Conservation (phyloP, 768 basidiomycete genomes). For the Podaxis mareebaensis region DNA sequence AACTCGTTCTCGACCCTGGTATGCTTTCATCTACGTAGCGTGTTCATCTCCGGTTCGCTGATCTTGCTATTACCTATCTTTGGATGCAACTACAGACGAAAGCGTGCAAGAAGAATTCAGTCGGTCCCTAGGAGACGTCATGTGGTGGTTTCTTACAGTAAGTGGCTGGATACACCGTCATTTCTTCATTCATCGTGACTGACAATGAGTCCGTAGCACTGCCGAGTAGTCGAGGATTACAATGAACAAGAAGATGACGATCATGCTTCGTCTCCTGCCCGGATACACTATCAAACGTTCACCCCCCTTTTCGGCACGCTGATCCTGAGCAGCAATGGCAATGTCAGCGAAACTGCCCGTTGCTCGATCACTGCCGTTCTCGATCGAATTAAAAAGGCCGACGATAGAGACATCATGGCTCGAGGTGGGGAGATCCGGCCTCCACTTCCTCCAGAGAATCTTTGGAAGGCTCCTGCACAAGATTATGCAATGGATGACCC, state of each 20-base stretch:
- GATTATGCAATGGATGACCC: conserved; percentile 19
- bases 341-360: conserved; percentile 73
- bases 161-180: conserved; percentile 16
- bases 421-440: conserved; percentile 5
- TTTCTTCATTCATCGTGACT: conserved; percentile 4
- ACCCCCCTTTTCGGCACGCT: conserved; percentile 90
- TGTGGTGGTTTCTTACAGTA: conserved; percentile 93
- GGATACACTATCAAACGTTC: conserved; percentile 82
- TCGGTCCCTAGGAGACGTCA: conserved; percentile 71
- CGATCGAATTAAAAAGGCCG: conserved; percentile 63
- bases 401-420: conserved; percentile 38
- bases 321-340: conserved; percentile 75
- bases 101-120: conserved; percentile 86
- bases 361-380: conserved; percentile 79
- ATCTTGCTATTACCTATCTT: conserved; percentile 13
- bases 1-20: conserved; percentile 88
- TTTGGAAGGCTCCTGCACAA: conserved; percentile 12
- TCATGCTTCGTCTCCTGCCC: conserved; percentile 38
- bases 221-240: conserved; percentile 61
- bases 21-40: conserved; percentile 23
- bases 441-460: conserved; percentile 13
- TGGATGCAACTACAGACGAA: conserved; percentile 56
- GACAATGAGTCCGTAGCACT: conserved; percentile 46
- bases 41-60: conserved; percentile 11
- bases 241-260: conserved; percentile 26